Base-by-base conservation (phyloP, 805 yeast species). In the Schwanniomyces vanrijiae region DNA sequence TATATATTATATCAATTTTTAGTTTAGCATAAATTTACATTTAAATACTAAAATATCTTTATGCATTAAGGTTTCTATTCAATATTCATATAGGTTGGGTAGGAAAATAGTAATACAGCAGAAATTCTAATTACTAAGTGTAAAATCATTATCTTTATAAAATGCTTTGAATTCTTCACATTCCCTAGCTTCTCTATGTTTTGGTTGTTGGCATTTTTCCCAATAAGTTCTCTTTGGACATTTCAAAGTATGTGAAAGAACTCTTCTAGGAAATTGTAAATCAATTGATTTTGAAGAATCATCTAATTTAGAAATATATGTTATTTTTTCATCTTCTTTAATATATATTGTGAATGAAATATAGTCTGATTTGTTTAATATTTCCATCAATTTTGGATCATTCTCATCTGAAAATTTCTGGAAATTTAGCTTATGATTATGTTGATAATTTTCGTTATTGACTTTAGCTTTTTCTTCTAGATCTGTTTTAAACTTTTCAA, bases 201-300 rank as follows among this genome's bases (percentile, higher is more conserved):
- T 68, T 0, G 85, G 66, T 61, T 90, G 95, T 41, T 69, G 66
- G 58, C 97, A 90, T 43, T 80, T 78, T 47, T 84, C 85, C 97
- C 97, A 90, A 48, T 81, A 82, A 0, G 79, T 63, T 51, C 90
- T 72, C 44, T 82, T 83, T 2, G 86, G 84, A 13, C 79, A 69
- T 38, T 75, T 80, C 42, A 90, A 59, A 2, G 84, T 64, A 51
- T 74, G 73, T 0, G 96, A 91, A 24, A 88, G 56, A 1, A 87
- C 90, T 56, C 90, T 76, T 61, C 97, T 73, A 1, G 96, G 96
- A 56, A 91, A 88, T 55, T 88, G 96, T 11, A 89, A 65, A 61
- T 91, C 97, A 7, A 90, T 66, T 10, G 74, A 54, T 44, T 71
- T 71, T 3, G 59, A 51, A 0, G 61, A 59, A 40, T 61, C 62